These are phyloP conservation scores for Fusarium clavum DNA, from an alignment of 2,329 filamentous ascomycete species.

Conservation along the genomic window DNA sequence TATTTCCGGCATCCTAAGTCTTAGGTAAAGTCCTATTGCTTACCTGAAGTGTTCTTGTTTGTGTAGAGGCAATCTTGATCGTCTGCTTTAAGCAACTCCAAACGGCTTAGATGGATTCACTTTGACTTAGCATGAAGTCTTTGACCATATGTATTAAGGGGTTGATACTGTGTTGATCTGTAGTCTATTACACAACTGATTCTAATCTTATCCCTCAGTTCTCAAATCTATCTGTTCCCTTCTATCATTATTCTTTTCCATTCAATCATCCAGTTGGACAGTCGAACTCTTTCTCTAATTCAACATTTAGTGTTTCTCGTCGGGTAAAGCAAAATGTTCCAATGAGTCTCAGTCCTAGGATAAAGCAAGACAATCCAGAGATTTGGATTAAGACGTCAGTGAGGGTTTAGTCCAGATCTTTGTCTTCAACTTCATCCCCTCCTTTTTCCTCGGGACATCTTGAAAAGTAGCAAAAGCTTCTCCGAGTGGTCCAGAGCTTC, in stretches of 20 bases:
- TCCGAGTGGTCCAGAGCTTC: not conserved
- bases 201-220: not conserved
- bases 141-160: not conserved
- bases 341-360: not conserved
- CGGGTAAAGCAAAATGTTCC: not conserved
- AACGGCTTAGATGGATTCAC: not conserved
- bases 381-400: not conserved
- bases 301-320: not conserved
- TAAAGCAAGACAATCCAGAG: not conserved
- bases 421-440: not conserved
- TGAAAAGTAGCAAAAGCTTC: not conserved
- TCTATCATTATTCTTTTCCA: not conserved
- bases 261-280: not conserved
- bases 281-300: not conserved
- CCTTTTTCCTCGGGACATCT: not conserved
- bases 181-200: not conserved
- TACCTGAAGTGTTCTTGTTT: rapidly evolving
- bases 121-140: not conserved
- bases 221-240: not conserved
- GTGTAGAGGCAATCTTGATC: not conserved
- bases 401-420: too few species aligned
- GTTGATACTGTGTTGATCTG: not conserved
- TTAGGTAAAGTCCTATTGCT: not conserved
- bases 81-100: rapidly evolving
- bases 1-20: not conserved